phyloP scores from a whole-genome alignment of 768 basidiomycete genomes.

The Nidula microcarpa region DNA sequence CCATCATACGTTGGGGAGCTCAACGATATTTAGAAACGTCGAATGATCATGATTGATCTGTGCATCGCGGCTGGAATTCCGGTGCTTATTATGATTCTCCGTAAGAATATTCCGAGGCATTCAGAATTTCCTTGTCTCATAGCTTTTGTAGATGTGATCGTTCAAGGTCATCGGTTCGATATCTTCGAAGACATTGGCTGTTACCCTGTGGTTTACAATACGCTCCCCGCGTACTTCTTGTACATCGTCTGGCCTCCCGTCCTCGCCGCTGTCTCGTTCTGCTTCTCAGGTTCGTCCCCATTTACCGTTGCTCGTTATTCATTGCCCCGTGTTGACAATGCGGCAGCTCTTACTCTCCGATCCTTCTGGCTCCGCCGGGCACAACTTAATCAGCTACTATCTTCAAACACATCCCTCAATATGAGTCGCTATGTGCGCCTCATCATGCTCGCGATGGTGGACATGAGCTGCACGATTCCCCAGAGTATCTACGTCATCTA shows the following conservation, averaged over 20 bases:
- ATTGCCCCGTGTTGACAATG: conserved; percentile 3
- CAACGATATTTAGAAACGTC: conserved; percentile 25
- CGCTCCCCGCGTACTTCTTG: conserved; percentile 27
- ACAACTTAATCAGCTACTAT: conserved; percentile 24
- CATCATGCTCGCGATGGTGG: conserved; percentile 34
- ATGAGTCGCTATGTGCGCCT: conserved; percentile 56
- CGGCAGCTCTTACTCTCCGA: conserved; percentile 15
- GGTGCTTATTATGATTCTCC: conserved; percentile 38
- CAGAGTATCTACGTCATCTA: conserved; percentile 32
- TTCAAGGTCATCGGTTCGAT: conserved; percentile 48
- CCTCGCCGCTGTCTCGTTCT: conserved; percentile 22
- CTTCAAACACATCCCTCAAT: conserved; percentile 23
- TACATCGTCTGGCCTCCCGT: conserved; percentile 29
- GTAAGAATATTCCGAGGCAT: conserved; percentile 23
- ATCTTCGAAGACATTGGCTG: conserved; percentile 51
- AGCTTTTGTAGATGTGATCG: conserved; percentile 28
- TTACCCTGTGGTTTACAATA: conserved; percentile 24
- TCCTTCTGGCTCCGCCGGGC: conserved; percentile 46
- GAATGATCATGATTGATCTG: conserved; percentile 33
- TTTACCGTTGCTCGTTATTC: conserved; percentile 2
- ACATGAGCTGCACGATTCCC: conserved; percentile 37
- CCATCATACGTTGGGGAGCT: too few relatives aligned
- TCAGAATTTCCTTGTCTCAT: background rate
- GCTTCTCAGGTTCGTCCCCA: conserved; percentile 31
- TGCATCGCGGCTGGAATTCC: conserved; percentile 46